Conservation (phyloP, 805 yeast genomes). For the Sugiyamaella valdiviana region DNA sequence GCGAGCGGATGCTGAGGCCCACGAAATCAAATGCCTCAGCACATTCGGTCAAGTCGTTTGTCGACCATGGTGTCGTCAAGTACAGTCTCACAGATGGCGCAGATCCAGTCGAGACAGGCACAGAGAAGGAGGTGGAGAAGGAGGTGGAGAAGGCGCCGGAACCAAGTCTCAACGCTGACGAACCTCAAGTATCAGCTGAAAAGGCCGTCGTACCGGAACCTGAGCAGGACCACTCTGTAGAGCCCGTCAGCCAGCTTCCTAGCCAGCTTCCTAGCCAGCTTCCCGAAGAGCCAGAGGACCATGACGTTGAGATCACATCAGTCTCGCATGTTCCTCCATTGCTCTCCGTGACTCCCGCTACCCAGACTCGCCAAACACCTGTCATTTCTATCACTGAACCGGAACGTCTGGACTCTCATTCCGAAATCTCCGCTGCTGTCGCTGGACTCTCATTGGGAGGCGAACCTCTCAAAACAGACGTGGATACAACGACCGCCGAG, state of each 20-base stretch:
- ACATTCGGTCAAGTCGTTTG: slow-evolving; percentile 9
- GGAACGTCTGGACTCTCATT: background rate
- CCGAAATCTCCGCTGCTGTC: background rate
- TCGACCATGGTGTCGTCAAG: slow-evolving; percentile 18
- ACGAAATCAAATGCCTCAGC: slow-evolving; percentile 11
- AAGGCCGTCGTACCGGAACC: slow-evolving; percentile 3
- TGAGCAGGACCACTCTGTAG: slow-evolving; percentile 1
- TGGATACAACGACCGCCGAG: background rate
- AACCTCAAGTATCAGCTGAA: too few species aligned
- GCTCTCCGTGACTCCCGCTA: too few species aligned
- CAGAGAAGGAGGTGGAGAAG: too few species aligned
- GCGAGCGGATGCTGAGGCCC: slow-evolving; percentile 3
- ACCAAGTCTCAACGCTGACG: too few species aligned
- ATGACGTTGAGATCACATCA: background rate
- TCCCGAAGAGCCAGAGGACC: background rate
- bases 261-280: too few species aligned
- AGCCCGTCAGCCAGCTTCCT: too few species aligned
- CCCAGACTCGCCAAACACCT: too few species aligned
- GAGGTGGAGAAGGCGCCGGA: too few species aligned
- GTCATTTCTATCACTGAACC: background rate
- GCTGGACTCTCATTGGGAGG: background rate
- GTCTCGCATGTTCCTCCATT: background rate
- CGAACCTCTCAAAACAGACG: background rate
- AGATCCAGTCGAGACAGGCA: slow-evolving; percentile 6
- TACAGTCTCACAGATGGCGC: slow-evolving; percentile 8